phyloP scores from a whole-genome alignment of 2,329 filamentous ascomycete genomes.

The Trichoderma sp. region DNA sequence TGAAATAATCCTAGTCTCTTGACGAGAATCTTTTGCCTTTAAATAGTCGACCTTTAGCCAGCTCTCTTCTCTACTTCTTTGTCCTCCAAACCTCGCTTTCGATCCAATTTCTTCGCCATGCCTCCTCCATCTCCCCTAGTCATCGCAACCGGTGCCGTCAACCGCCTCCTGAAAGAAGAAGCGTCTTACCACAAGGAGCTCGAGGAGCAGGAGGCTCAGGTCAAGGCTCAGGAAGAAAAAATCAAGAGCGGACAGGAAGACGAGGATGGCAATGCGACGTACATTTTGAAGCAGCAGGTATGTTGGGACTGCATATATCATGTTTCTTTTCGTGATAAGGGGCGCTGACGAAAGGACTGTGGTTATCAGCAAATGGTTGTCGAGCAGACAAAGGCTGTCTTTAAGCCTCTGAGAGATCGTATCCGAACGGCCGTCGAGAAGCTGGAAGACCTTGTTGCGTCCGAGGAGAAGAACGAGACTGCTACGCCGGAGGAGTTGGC shows the following conservation, averaged over 20 bases:
- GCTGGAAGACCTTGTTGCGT: constrained; percentile 76
- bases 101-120: constrained; percentile 55
- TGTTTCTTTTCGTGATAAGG: neutral
- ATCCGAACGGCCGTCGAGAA: constrained; percentile 73
- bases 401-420: constrained; percentile 71
- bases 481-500: constrained; percentile 53
- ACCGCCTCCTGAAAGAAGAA: constrained; percentile 89
- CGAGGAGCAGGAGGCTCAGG: constrained; percentile 70
- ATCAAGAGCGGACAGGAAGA: constrained; percentile 53
- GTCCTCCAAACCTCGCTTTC: neutral
- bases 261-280: constrained; percentile 76
- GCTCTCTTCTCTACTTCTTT: too few species aligned
- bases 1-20: neutral
- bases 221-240: constrained; percentile 69
- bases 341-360: neutral
- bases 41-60: neutral
- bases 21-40: neutral
- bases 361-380: constrained; percentile 70
- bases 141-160: constrained; percentile 79
- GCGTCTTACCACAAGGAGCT: constrained; percentile 87
- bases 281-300: constrained; percentile 85
- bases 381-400: constrained; percentile 85
- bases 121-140: constrained; percentile 73
- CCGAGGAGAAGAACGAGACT: constrained; percentile 53
- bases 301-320: constrained; percentile 34